Percentiles rank a stretch among this genome's conserved stretches.
Conservation (phyloP, 1,284 basidiomycete species). For the Gymnopus androsaceus region DNA sequence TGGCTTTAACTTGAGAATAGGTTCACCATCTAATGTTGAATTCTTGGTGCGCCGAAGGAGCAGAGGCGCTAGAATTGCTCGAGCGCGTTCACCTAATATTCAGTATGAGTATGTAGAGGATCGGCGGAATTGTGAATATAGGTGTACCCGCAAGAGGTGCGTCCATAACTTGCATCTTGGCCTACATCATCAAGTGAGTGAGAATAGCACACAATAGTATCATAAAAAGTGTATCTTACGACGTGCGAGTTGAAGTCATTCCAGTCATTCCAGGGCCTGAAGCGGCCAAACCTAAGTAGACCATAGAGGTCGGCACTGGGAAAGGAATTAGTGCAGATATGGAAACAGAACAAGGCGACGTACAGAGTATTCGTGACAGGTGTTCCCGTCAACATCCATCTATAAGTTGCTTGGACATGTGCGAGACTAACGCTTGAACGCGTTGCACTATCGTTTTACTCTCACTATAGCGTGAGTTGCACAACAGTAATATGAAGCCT, state of each 20-base stretch:
- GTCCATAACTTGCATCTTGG: slow-evolving; percentile 52
- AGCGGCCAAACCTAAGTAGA: slow-evolving; percentile 64
- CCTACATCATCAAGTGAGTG: slow-evolving; percentile 33
- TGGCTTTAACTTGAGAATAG: slow-evolving; percentile 57
- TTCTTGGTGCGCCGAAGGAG: slow-evolving; percentile 65
- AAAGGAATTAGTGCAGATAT: neutral
- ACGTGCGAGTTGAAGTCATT: slow-evolving; percentile 56
- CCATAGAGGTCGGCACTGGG: slow-evolving; percentile 68
- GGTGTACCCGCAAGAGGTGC: slow-evolving; percentile 55
- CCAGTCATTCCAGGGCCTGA: slow-evolving; percentile 73
- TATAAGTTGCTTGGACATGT: slow-evolving; percentile 56
- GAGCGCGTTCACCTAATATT: slow-evolving; percentile 47
- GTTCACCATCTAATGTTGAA: slow-evolving; percentile 57
- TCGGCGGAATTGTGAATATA: neutral
- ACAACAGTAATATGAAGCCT: neutral
- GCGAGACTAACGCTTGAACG: slow-evolving; percentile 60
- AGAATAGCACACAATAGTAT: no score
- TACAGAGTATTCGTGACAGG: slow-evolving; percentile 70
- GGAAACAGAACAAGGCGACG: neutral
- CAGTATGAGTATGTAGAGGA: neutral
- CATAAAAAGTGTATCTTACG: slow-evolving; percentile 34
- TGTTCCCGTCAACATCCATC: slow-evolving; percentile 75
- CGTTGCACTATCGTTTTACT: slow-evolving; percentile 42
- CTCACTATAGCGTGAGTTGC: neutral
- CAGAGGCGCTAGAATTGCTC: slow-evolving; percentile 60